Evolutionary conservation across 768 basidiomycete species (phyloP).

Genomic region (Udeniomyces megalosporus): DNA sequence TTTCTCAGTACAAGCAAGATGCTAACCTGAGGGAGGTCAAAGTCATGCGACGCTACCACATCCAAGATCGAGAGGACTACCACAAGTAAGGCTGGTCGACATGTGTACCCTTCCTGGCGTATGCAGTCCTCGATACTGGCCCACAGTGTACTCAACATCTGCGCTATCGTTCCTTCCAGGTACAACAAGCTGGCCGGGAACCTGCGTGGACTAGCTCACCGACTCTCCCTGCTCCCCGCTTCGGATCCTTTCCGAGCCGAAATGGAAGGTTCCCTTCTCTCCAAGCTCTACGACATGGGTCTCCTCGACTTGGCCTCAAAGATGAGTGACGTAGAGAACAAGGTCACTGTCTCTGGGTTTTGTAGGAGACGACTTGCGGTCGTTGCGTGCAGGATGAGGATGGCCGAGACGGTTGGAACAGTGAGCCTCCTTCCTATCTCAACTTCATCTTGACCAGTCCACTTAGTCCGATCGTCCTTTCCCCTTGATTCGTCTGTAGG

Average conservation of each 20-base stretch:
- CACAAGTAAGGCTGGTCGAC: slow-evolving; percentile 57
- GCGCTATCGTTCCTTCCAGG: slow-evolving; percentile 29
- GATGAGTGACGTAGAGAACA: slow-evolving; percentile 82
- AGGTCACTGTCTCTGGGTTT: slow-evolving; percentile 86
- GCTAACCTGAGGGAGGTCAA: slow-evolving; percentile 74
- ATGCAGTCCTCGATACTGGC: too few species aligned
- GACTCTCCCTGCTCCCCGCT: slow-evolving; percentile 67
- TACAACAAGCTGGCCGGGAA: slow-evolving; percentile 94
- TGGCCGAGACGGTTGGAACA: slow-evolving; percentile 88
- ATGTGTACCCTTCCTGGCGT: too few species aligned
- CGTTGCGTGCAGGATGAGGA: slow-evolving; percentile 76
- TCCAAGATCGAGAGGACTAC: slow-evolving; percentile 87
- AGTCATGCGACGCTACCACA: slow-evolving; percentile 87
- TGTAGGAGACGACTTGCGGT: slow-evolving; percentile 84
- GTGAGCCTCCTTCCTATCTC: slow-evolving; percentile 40
- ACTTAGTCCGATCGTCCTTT: not conserved
- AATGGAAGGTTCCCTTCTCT: slow-evolving; percentile 72
- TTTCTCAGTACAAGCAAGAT: slow-evolving; percentile 87
- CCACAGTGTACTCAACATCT: too few species aligned
- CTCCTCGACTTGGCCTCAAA: slow-evolving; percentile 73
- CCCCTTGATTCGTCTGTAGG: slow-evolving; percentile 36
- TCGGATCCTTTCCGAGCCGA: slow-evolving; percentile 73
- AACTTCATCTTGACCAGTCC: not conserved
- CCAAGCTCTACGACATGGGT: slow-evolving; percentile 95
- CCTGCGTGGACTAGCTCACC: slow-evolving; percentile 68